phyloP scores from a whole-genome alignment of 2,329 filamentous ascomycete species.

The Cladobotryum protrusum region DNA sequence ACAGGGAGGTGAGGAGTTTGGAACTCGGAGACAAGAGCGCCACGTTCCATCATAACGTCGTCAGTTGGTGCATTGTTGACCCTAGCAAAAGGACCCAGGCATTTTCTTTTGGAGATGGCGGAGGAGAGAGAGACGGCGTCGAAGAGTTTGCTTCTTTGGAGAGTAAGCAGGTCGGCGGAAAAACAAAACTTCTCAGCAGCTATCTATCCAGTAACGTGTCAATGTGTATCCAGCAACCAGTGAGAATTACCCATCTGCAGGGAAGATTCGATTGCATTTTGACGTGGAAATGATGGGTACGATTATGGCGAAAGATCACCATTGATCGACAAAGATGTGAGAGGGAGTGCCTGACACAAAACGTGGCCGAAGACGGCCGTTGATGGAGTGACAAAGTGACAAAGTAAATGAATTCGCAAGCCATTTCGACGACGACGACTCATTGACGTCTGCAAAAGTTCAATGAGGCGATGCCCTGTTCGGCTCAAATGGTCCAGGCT shows the following conservation, averaged over 20 bases:
- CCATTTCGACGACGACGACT: too few species aligned
- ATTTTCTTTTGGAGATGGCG: not conserved
- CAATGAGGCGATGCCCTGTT: too few species aligned
- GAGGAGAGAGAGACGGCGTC: not conserved
- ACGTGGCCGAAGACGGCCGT: not conserved
- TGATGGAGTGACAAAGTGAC: too few species aligned
- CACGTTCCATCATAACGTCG: not conserved
- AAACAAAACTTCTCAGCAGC: too few species aligned
- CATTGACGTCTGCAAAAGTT: too few species aligned
- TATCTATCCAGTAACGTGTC: too few species aligned
- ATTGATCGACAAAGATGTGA: slow-evolving; percentile 6
- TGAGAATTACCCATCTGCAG: not conserved
- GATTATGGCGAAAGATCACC: slow-evolving; percentile 4
- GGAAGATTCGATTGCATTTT: too few species aligned
- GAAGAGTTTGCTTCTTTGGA: not conserved
- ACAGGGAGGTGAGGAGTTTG: not conserved
- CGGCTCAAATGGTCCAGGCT: too few species aligned
- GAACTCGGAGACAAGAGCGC: not conserved
- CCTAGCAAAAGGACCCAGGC: too few species aligned
- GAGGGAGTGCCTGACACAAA: slow-evolving; percentile 1
- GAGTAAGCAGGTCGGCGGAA: not conserved
- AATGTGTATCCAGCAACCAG: not conserved
- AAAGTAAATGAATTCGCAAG: not conserved
- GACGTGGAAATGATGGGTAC: not conserved
- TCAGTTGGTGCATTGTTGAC: not conserved